Evolutionary conservation across 2,329 filamentous ascomycete genomes (phyloP), one percentile per base, ranked within the genome.

Genomic region (Leptographium lundbergii): DNA sequence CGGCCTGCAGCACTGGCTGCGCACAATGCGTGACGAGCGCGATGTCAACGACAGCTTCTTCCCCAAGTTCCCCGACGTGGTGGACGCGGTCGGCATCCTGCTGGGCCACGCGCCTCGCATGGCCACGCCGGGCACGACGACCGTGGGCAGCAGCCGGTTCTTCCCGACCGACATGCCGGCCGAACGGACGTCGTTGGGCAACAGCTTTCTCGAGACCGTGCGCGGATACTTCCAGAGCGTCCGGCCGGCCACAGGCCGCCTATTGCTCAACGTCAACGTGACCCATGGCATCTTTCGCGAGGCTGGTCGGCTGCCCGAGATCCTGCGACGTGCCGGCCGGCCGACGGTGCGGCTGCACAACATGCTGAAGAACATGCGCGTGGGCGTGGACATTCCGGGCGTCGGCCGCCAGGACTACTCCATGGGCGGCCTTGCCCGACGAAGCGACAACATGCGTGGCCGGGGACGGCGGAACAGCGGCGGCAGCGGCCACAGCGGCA

Each of bases 141-240:
- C 77, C 0, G 66, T 81, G 6, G 79, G 79, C 24, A 71, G 69
- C 42, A 74, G 72, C 9, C 74, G 78, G 1, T 78, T 77, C 63
- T 82, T 82, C 62, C 73, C 78, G 0, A 66, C 76, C 54, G 68
- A 71, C 9, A 66, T 3, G 57, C 63, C 27, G 0, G 62, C 65
- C 1, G 70, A 73, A 25, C 63, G 61, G 1, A 51, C 59, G 0
- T 57, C 66, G 0, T 64, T 77, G 5, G 65, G 65, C 9, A 50
- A 25, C 47, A 62, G 29, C 27, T 55, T 58, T 57, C 66, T 56
- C 6, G 51, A 56, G 9, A 73, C 78, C 34, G 69, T 77, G 1
- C 75, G 80, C 19, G 81, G 81, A 1, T 82, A 78, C 63, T 81
- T 81, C 59, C 77, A 81, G 65, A 81, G 79, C 36, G 73, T 77